These are phyloP conservation scores for Rhizopus arrhizus DNA, from an alignment of 371 early-diverging fungal genomes.

Conservation along the genomic window DNA sequence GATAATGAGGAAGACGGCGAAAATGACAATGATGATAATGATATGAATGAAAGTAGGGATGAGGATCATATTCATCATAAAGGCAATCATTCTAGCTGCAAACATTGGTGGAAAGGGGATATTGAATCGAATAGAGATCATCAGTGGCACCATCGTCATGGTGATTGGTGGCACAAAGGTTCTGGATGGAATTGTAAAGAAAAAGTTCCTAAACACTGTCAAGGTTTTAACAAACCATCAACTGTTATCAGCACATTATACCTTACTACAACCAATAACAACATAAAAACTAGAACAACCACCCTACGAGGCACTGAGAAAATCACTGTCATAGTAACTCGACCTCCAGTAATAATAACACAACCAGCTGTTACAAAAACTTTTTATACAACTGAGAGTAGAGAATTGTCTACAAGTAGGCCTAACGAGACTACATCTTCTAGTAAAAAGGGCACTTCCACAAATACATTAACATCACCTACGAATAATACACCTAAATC, in stretches of 20 bases:
- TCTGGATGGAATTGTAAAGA: conserved; percentile 5
- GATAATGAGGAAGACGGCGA: conserved; percentile 35
- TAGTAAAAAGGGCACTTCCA: not conserved
- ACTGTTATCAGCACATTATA: not conserved
- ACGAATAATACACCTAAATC: no score
- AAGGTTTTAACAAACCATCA: not conserved
- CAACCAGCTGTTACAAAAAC: not conserved
- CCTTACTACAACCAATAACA: not conserved
- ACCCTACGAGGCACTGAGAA: not conserved
- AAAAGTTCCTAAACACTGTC: not conserved
- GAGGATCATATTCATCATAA: conserved; percentile 4
- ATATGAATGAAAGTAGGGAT: no score
- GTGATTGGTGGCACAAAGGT: conserved; percentile 2
- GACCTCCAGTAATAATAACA: not conserved
- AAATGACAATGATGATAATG: conserved; percentile 16
- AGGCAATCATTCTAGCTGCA: not conserved
- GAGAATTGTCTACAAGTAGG: not conserved
- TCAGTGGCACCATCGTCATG: not conserved
- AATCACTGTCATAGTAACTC: not conserved
- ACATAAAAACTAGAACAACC: not conserved
- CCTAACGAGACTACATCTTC: not conserved
- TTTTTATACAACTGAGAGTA: not conserved
- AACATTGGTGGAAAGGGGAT: conserved; percentile 1
- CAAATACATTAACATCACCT: no score
- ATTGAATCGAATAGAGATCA: not conserved